Conservation (phyloP, 2,329 filamentous ascomycete species). For the Aspergillus brunneoviolaceus region DNA sequence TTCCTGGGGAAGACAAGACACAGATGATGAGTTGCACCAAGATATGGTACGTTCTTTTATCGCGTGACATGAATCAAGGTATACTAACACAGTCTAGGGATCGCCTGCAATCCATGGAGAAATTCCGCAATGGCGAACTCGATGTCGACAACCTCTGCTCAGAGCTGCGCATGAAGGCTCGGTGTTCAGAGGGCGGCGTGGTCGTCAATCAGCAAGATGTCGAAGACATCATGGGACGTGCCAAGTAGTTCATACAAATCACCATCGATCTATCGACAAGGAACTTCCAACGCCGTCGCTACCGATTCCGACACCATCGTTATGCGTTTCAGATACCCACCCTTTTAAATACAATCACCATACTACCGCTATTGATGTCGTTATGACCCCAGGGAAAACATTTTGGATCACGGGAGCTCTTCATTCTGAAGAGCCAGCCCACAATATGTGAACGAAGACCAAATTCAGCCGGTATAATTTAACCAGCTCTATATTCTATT, state of each 20-base stretch:
- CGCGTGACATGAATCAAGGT: background rate
- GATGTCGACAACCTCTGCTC: conserved; percentile 91
- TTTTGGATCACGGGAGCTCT: conserved; percentile 2
- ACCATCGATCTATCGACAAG: background rate
- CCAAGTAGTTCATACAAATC: conserved; percentile 22
- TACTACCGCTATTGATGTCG: conserved; percentile 6
- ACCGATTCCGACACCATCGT: conserved; percentile 3
- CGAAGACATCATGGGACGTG: conserved; percentile 66
- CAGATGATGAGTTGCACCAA: conserved; percentile 81
- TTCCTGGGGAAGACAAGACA: conserved; percentile 59
- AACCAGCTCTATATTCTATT: background rate
- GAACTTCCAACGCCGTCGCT: background rate
- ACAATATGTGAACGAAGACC: background rate
- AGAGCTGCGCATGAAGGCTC: conserved; percentile 91
- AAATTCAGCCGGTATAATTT: background rate
- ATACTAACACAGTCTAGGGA: conserved; percentile 61
- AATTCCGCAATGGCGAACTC: conserved; percentile 85
- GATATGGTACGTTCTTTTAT: conserved; percentile 70
- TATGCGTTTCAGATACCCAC: conserved; percentile 9
- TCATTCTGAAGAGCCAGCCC: background rate
- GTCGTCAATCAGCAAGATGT: conserved; percentile 89
- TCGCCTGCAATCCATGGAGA: conserved; percentile 80
- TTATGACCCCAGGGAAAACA: conserved; percentile 3
- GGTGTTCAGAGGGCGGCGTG: conserved; percentile 84
- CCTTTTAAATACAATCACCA: conserved; percentile 1